phyloP scores from a whole-genome alignment of 2,329 filamentous ascomycete genomes.

The Aspergillus pseudotamarii region DNA sequence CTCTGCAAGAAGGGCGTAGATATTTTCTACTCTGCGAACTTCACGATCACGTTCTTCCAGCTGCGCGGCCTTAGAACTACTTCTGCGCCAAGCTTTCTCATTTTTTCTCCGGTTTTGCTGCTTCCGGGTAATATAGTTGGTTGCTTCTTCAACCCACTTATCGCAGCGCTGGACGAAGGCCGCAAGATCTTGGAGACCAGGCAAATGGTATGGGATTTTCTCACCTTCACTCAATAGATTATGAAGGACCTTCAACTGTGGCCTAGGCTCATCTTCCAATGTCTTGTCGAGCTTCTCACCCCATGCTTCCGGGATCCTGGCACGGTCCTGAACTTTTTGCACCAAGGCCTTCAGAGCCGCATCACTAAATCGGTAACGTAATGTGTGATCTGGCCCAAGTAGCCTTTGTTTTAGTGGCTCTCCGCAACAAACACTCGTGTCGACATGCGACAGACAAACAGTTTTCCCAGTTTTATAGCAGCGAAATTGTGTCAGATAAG shows the following conservation, averaged over 20 bases:
- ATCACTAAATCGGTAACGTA: constrained; percentile 77
- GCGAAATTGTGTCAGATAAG: constrained; percentile 86
- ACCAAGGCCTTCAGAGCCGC: constrained; percentile 68
- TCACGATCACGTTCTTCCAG: constrained; percentile 82
- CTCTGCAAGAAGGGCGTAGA: constrained; percentile 78
- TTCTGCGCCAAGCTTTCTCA: constrained; percentile 81
- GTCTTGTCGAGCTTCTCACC: constrained; percentile 84
- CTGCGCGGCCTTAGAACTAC: constrained; percentile 72
- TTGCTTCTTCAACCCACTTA: constrained; percentile 96
- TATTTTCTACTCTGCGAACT: constrained; percentile 83
- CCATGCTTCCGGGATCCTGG: constrained; percentile 83
- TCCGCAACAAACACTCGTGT: constrained; percentile 78
- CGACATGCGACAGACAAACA: constrained; percentile 80
- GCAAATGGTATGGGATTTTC: constrained; percentile 88
- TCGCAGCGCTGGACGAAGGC: constrained; percentile 95
- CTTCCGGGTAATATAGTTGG: constrained; percentile 93
- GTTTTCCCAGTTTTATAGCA: constrained; percentile 81
- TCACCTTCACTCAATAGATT: constrained; percentile 89
- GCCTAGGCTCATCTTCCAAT: constrained; percentile 79
- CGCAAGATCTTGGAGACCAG: constrained; percentile 77
- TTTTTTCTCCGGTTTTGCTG: constrained; percentile 96
- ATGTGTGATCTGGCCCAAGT: constrained; percentile 68
- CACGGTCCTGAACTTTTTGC: constrained; percentile 82
- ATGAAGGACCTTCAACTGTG: constrained; percentile 82
- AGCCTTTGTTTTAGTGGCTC: constrained; percentile 68